A percentile compares a stretch with the other conserved stretches of the same genome.
These are phyloP conservation scores for Hypoxylon crocopeplum DNA, from an alignment of 495 filamentous ascomycete species.

Conservation along the genomic window DNA sequence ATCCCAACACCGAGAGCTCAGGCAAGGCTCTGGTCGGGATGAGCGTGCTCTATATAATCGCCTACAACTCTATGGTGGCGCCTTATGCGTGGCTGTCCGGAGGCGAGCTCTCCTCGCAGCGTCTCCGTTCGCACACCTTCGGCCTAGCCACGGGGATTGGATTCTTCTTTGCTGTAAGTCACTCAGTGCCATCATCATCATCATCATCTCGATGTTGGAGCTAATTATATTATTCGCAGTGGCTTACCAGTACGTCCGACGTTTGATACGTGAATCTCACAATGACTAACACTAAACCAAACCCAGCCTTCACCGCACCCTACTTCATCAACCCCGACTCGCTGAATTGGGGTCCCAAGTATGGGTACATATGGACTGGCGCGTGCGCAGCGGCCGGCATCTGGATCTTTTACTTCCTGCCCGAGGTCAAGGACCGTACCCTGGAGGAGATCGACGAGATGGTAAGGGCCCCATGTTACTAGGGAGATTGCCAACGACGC, in stretches of 20 bases:
- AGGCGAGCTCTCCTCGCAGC: constrained; percentile 64
- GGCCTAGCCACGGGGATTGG: constrained; percentile 61
- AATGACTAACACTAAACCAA: neutral
- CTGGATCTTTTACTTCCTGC: constrained; percentile 60
- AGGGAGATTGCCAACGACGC: too few species aligned
- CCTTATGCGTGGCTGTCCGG: constrained; percentile 68
- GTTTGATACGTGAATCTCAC: neutral
- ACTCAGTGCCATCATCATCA: too few species aligned
- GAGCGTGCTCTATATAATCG: constrained; percentile 62
- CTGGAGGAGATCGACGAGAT: constrained; percentile 65
- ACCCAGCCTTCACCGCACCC: constrained; percentile 59
- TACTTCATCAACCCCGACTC: constrained; percentile 67
- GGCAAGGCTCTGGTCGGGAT: constrained; percentile 62
- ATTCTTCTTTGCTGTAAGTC: constrained; percentile 53
- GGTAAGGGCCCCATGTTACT: constrained; percentile 29
- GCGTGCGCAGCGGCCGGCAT: constrained; percentile 46
- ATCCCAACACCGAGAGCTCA: constrained; percentile 52
- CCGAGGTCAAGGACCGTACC: constrained; percentile 60
- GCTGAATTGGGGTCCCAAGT: constrained; percentile 64
- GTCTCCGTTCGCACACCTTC: constrained; percentile 63
- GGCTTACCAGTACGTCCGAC: constrained; percentile 53
- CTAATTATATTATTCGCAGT: constrained; percentile 36
- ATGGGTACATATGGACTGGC: constrained; percentile 62
- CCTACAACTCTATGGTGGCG: constrained; percentile 62
- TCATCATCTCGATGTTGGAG: neutral